A percentile compares a stretch with the other conserved stretches of the same genome.
Evolutionary conservation across 805 yeast species (phyloP).

Genomic region (Limtongia smithiae): DNA sequence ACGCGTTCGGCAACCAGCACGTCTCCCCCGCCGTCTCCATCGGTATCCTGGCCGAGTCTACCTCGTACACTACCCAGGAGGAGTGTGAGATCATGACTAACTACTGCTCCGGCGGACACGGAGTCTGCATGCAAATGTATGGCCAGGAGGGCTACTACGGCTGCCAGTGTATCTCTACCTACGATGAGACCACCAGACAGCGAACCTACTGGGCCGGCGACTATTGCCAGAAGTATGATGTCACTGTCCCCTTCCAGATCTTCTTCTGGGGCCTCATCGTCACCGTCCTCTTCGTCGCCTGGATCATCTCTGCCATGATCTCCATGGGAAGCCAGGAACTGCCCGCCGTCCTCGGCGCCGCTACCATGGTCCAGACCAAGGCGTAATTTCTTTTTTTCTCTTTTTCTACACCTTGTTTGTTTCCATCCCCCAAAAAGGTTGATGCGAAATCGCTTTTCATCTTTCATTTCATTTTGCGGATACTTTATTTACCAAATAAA

Average conservation of each 20-base stretch:
- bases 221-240: slow-evolving; percentile 65
- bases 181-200: slow-evolving; percentile 33
- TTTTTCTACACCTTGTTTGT: too few species aligned
- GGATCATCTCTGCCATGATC: slow-evolving; percentile 50
- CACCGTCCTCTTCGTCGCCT: slow-evolving; percentile 41
- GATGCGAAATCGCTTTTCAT: too few species aligned
- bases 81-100: slow-evolving; percentile 37
- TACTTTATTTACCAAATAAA: too few species aligned
- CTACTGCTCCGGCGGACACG: slow-evolving; percentile 39
- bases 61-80: slow-evolving; percentile 32
- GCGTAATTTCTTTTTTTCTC: slow-evolving; percentile 7
- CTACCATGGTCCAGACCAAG: slow-evolving; percentile 36
- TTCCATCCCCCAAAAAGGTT: too few species aligned
- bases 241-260: slow-evolving; percentile 62
- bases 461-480: too few species aligned
- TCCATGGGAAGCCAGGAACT: slow-evolving; percentile 53
- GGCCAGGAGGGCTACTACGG: slow-evolving; percentile 33
- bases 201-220: slow-evolving; percentile 42
- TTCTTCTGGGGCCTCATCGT: slow-evolving; percentile 52
- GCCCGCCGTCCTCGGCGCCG: slow-evolving; percentile 64
- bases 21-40: slow-evolving; percentile 26
- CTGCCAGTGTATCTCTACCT: slow-evolving; percentile 39
- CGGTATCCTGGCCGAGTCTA: slow-evolving; percentile 27
- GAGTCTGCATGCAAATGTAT: slow-evolving; percentile 36
- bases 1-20: slow-evolving; percentile 29